phyloP scores from a whole-genome alignment of 2,329 filamentous ascomycete species.

The Apiospora aurea region DNA sequence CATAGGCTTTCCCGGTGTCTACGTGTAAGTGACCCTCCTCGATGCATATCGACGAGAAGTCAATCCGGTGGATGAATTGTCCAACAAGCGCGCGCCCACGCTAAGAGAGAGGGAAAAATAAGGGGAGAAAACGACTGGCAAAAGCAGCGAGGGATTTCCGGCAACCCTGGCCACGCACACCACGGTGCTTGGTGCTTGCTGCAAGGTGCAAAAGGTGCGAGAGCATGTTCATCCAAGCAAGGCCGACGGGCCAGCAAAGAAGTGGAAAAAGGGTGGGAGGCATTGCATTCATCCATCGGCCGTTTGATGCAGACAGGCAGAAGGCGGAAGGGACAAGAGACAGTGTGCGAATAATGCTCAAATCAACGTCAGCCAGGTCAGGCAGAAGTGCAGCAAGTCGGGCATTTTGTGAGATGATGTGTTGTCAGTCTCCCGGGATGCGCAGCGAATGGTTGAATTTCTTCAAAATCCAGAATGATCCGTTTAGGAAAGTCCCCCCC shows the following conservation, averaged over 20 bases:
- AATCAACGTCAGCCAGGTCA: slow-evolving; percentile 45
- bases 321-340: slow-evolving; percentile 20
- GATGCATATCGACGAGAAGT: slow-evolving; percentile 10
- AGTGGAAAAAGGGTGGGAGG: slow-evolving; percentile 22
- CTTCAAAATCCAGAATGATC: slow-evolving; percentile 27
- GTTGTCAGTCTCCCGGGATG: slow-evolving; percentile 54
- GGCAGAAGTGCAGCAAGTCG: slow-evolving; percentile 56
- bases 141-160: slow-evolving; percentile 46
- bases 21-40: slow-evolving; percentile 22
- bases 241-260: slow-evolving; percentile 22
- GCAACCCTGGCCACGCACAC: slow-evolving; percentile 2
- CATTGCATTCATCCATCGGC: slow-evolving; percentile 17
- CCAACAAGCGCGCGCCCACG: slow-evolving; percentile 22
- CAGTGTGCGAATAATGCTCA: slow-evolving; percentile 20
- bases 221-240: neutral
- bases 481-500: slow-evolving; percentile 11
- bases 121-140: slow-evolving; percentile 27
- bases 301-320: slow-evolving; percentile 22
- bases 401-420: slow-evolving; percentile 55
- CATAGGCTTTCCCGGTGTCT: slow-evolving; percentile 13
- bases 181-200: neutral
- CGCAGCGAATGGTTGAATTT: slow-evolving; percentile 28
- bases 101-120: slow-evolving; percentile 1
- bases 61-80: slow-evolving; percentile 14
- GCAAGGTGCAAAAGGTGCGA: slow-evolving; percentile 17